Evolutionary conservation across 805 yeast species (phyloP).

Genomic region (Yarrowia sp.): DNA sequence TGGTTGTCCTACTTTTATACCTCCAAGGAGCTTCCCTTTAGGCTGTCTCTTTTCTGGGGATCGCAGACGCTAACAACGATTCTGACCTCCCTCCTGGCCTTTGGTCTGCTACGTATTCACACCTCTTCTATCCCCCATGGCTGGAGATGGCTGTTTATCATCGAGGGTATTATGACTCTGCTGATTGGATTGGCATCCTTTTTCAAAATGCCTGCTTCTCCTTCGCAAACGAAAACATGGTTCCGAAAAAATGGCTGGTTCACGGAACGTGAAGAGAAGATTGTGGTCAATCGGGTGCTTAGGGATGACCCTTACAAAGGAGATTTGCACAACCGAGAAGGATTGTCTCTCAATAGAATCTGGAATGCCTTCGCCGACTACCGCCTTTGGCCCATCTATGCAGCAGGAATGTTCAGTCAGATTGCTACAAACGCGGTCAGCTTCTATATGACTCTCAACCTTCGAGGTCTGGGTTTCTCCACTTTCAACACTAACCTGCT

Average conservation of each 20-base stretch:
- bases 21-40: slow-evolving; percentile 51
- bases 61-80: slow-evolving; percentile 50
- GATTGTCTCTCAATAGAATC: slow-evolving; percentile 44
- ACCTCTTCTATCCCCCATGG: slow-evolving; percentile 38
- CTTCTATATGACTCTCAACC: slow-evolving; percentile 48
- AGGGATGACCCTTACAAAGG: slow-evolving; percentile 64
- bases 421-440: slow-evolving; percentile 40
- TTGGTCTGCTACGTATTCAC: slow-evolving; percentile 46
- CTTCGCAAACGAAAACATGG: slow-evolving; percentile 50
- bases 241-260: slow-evolving; percentile 51
- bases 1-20: slow-evolving; percentile 69
- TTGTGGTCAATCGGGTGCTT: slow-evolving; percentile 54
- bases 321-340: slow-evolving; percentile 60
- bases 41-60: slow-evolving; percentile 60
- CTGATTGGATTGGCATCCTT: slow-evolving; percentile 48
- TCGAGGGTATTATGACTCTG: slow-evolving; percentile 60
- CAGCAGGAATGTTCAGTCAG: slow-evolving; percentile 46
- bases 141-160: slow-evolving; percentile 64
- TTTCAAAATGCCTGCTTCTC: slow-evolving; percentile 53
- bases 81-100: slow-evolving; percentile 48
- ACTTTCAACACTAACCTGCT: slow-evolving; percentile 52
- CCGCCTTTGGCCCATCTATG: slow-evolving; percentile 54
- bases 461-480: slow-evolving; percentile 50
- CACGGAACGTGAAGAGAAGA: slow-evolving; percentile 53
- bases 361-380: slow-evolving; percentile 46